A percentile compares a stretch with the other conserved stretches of the same genome.
These are phyloP conservation scores for Blumeriella jaapii DNA, from an alignment of 2,329 filamentous ascomycete genomes.

Conservation along the genomic window DNA sequence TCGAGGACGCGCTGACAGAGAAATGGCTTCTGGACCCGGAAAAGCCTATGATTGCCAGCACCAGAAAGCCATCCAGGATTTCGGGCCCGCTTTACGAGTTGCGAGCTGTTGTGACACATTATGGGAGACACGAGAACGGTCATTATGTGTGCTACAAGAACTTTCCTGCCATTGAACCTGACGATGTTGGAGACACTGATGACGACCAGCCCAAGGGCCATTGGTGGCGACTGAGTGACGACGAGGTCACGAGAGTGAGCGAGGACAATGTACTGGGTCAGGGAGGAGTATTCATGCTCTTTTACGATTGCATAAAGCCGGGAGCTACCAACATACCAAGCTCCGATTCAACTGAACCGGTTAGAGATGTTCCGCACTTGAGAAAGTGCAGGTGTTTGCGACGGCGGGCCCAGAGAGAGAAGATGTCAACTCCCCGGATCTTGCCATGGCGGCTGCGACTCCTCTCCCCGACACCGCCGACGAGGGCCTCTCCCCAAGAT, in stretches of 20 bases:
- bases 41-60: constrained; percentile 60
- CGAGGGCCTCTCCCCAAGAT: constrained; percentile 13
- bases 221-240: constrained; percentile 91
- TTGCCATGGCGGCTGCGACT: constrained; percentile 11
- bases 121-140: constrained; percentile 84
- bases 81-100: constrained; percentile 60
- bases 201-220: constrained; percentile 28
- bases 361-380: background rate
- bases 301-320: constrained; percentile 69
- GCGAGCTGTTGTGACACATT: constrained; percentile 77
- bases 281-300: constrained; percentile 87
- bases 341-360: background rate
- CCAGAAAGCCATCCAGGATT: constrained; percentile 37
- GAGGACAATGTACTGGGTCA: constrained; percentile 65
- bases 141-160: constrained; percentile 90
- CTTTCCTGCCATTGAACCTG: constrained; percentile 34
- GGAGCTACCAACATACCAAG: constrained; percentile 6
- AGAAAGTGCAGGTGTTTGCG: background rate
- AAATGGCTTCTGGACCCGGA: constrained; percentile 59
- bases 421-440: constrained; percentile 1
- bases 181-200: constrained; percentile 20
- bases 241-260: constrained; percentile 63
- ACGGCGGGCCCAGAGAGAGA: background rate
- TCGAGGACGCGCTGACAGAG: constrained; percentile 36
- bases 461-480: constrained; percentile 16